A percentile compares a stretch with the other conserved stretches of the same genome.
These are phyloP conservation scores for Glycyrrhiza uralensis DNA, from an alignment of 306 rosid species.

Conservation along the genomic window DNA sequence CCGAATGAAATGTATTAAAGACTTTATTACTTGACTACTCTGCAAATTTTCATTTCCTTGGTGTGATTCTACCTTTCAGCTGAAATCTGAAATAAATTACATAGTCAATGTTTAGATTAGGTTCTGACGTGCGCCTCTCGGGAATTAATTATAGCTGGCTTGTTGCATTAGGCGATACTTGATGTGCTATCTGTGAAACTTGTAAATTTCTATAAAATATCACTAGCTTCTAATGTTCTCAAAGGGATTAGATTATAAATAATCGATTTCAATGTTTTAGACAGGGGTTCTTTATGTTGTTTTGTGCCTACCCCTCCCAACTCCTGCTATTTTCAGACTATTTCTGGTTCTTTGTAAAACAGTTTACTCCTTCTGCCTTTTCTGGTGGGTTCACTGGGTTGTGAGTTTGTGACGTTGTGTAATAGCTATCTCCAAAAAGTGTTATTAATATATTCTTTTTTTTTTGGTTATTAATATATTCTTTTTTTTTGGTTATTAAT, in stretches of 20 bases:
- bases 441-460: too few relatives aligned
- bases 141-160: not conserved
- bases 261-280: not conserved
- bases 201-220: not conserved
- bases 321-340: too few relatives aligned
- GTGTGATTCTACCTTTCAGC: not conserved
- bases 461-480: too few relatives aligned
- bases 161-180: not conserved
- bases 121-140: not conserved
- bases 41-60: not conserved
- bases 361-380: too few relatives aligned
- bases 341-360: too few relatives aligned
- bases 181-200: not conserved
- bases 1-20: not conserved
- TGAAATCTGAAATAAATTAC: constrained; percentile 1
- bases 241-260: not conserved
- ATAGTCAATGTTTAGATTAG: not conserved
- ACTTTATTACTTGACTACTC: not conserved
- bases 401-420: too few relatives aligned
- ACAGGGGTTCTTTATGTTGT: not conserved
- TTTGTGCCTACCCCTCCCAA: not conserved
- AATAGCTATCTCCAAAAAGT: too few relatives aligned
- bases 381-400: too few relatives aligned
- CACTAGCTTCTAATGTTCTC: not conserved
- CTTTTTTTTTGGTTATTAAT: too few relatives aligned